A percentile compares a stretch with the other conserved stretches of the same genome.
Evolutionary conservation across 163 green algal genomes (phyloP).

Genomic region (Prototheca stagnorum): DNA sequence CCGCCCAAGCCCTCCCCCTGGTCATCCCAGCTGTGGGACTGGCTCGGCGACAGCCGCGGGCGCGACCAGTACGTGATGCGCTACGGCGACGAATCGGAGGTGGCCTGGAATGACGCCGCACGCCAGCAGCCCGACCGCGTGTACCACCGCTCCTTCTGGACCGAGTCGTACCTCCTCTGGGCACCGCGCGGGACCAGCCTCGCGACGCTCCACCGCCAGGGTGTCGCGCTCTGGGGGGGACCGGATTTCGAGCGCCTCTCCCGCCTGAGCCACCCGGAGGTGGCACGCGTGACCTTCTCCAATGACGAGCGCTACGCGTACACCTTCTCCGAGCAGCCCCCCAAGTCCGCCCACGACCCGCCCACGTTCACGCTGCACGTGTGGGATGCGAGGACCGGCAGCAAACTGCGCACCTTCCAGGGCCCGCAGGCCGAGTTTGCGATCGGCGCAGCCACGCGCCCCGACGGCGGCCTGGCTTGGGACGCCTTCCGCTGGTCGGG

Average conservation of each 20-base stretch:
- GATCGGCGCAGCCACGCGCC: constrained; percentile 20
- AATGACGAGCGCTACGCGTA: constrained; percentile 75
- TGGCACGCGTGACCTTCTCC: constrained; percentile 68
- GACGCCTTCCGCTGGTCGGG: constrained; percentile 84
- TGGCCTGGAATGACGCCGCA: constrained; percentile 81
- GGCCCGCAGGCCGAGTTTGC: constrained; percentile 52
- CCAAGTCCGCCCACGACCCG: constrained; percentile 12
- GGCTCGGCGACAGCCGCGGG: constrained; percentile 72
- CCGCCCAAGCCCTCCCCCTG: constrained; percentile 29
- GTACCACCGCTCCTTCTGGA: constrained; percentile 71
- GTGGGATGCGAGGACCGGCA: constrained; percentile 63
- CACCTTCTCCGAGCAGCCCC: constrained; percentile 55
- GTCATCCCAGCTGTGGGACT: constrained; percentile 26
- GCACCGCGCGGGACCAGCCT: constrained; percentile 57
- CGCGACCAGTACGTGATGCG: constrained; percentile 87
- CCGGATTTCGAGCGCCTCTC: constrained; percentile 44
- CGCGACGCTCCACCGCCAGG: constrained; percentile 67
- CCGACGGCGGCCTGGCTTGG: constrained; percentile 48
- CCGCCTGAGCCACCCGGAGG: constrained; percentile 37
- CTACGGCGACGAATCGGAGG: constrained; percentile 67
- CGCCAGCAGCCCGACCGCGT: constrained; percentile 27
- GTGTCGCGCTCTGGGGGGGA: constrained; percentile 82
- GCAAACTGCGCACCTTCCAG: constrained; percentile 68
- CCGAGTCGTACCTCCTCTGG: constrained; percentile 90
- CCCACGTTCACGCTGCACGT: constrained; percentile 49